Evolutionary conservation across 106 monocot genomes (phyloP), one percentile per base, ranked within the genome.

Genomic region (Xerophyta viscosa): DNA sequence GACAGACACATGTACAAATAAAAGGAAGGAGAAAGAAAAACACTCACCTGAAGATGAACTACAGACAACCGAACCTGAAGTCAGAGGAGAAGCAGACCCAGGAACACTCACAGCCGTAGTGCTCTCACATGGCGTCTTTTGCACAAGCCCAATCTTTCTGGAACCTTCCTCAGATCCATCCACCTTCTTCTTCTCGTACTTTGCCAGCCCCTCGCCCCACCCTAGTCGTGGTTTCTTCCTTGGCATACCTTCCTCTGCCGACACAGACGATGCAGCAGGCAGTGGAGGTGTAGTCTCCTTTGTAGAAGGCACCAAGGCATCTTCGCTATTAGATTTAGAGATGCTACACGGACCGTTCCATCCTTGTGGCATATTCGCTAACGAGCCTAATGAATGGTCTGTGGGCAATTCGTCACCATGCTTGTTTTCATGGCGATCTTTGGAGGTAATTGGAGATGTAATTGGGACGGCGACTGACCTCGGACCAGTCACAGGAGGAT

Each of bases 181-280:
- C 13, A 87, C 74, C 65, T 88, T 94, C 54, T 77, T 58, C 65
- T 78, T 94, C 72, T 94, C 93, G 62, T 88, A 84, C 59, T 94
- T 94, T 0, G 88, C 88, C 60, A 94, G 56, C 21, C 93, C 93
- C 52, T 94, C 87, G 5, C 93, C 93, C 93, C 93, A 94, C 6
- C 84, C 84, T 69, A 94, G 88, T 43, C 93, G 77, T 18, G 71
- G 75, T 62, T 84, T 94, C 81, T 88, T 93, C 80, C 62, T 80
- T 19, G 66, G 24, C 54, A 42, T 29, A 36, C 61, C 77, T 19
- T 84, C 87, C 31, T 94, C 88, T 1, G 72, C 30, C 18, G 19
- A 21, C n/a, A n/a, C n/a, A n/a, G n/a, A n/a, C 25, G 80, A 64
- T 0, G 20, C 27, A 21, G 61, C 67, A 1, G 71, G 64, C 36